These are phyloP conservation scores for Solidago caesia DNA, from an alignment of 129 eudicot genomes.

Conservation along the genomic window DNA sequence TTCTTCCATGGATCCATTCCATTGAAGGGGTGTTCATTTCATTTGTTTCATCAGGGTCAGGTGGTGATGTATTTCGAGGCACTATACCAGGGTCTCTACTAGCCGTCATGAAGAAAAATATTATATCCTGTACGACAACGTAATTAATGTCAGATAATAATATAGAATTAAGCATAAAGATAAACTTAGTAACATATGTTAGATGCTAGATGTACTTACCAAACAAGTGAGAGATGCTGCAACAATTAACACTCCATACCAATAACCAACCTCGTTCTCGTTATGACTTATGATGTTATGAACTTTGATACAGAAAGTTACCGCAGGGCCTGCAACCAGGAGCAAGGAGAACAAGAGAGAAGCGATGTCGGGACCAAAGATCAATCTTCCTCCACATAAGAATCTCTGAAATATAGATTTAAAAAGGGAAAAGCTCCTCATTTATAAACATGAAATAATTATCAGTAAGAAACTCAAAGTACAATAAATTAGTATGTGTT, in stretches of 20 bases:
- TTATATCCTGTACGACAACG: constrained; percentile 55
- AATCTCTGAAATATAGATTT: constrained; percentile 55
- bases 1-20: constrained; percentile 85
- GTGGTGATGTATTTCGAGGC: constrained; percentile 76
- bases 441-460: neutral
- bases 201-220: constrained; percentile 41
- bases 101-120: constrained; percentile 75
- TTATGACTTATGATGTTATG: constrained; percentile 36
- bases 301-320: constrained; percentile 61
- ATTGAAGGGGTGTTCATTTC: constrained; percentile 68
- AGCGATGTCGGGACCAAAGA: constrained; percentile 89
- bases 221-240: constrained; percentile 59
- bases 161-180: neutral
- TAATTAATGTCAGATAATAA: neutral
- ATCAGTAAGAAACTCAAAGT: neutral
- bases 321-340: constrained; percentile 68
- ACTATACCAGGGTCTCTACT: constrained; percentile 97
- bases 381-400: constrained; percentile 84
- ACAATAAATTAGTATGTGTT: neutral
- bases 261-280: constrained; percentile 31
- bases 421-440: neutral
- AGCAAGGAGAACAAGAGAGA: constrained; percentile 59
- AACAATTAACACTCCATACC: constrained; percentile 60
- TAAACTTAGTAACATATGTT: neutral
- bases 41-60: constrained; percentile 57